Evolutionary conservation across 2,329 filamentous ascomycete genomes (phyloP), one percentile per base, ranked within the genome.

Genomic region (Diaporthe sp.): DNA sequence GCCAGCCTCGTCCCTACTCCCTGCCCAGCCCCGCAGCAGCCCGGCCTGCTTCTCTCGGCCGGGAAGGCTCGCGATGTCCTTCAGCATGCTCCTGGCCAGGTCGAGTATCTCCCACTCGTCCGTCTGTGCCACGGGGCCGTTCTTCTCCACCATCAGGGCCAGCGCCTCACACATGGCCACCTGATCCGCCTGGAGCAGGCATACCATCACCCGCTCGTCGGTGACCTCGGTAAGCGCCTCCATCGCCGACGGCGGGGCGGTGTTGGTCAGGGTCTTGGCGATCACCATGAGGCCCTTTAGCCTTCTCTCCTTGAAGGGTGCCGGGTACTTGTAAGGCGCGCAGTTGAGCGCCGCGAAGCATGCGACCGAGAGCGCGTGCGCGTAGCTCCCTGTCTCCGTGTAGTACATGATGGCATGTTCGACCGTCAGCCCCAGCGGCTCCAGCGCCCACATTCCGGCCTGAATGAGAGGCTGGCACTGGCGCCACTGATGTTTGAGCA

Each of bases 141-240:
- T 84, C 39, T 83, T 80, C 27, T 86, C 76, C 17, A 88, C 83
- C 77, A 92, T 83, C 50, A 85, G 81, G 71, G 91, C 81, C 19
- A 91, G 79, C 71, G 86, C 86, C 77, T 91, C 88, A 75, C 87
- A 88, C 66, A 90, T 81, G 13, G 86, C 87, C 4, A 89, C 84
- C 75, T 88, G 88, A 73, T 91, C 89, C 13, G 88, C 84, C 22
- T 84, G 82, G 5, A 80, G 79, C 25, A 90, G 77, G 12, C 76
- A 76, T 1, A 77, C 77, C 19, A 80, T 72, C 2, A 82, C 75
- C 56, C 78, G 78, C 22, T 78, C 77, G 58, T 81, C 79, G 30
- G 79, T 76, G 65, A 77, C 76, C 47, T 75, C 78, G 47, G 73
- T 77, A 12, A 81, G 77, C 44, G 77, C 81, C 27, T 78, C 79